Evolutionary conservation across 257 asterid species (phyloP), one percentile per base, ranked within the genome.

Genomic region (Craterostigma plantagineum): DNA sequence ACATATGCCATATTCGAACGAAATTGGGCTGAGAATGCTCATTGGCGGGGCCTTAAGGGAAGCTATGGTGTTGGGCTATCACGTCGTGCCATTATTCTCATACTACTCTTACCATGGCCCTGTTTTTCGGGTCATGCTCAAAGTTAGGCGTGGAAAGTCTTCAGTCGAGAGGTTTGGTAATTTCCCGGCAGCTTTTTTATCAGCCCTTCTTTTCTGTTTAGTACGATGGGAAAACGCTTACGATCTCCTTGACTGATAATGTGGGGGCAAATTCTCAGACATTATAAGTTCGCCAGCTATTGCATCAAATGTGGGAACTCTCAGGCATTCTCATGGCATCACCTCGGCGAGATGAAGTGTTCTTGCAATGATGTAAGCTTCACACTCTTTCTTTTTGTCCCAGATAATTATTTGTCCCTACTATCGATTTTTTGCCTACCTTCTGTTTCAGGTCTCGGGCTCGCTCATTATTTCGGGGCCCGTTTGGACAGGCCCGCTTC

Each of bases 41-140:
- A 74, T 87, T 45, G 98, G 95, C 14, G 95, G 98, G 16, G 98
- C 90, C 27, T 60, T 79, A 17, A 55, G 98, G 59, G 95, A 82
- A 68, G 98, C 98, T 56, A 64, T 82, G 18, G 77, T 76, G 16
- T 59, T 82, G 61, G 92, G 95, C 43, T 79, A 72, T 63, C 92
- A 72, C 34, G 86, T 87, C 10, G 62, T 58, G 52, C 98, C 98
- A 3, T 86, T 87, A 41, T 87, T 87, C 71, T 87, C 98, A 1
- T 72, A 80, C 72, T 87, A 87, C 70, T 79, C 98, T 0, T 87
- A 66, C 71, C 98, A 82, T 52, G 92, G 98, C 38, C 95, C 93
- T 0, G 81, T 87, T 43, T 87, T 87, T 50, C 75, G 98, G 61
- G 79, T 67, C 23, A 63, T 82, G 91, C 81, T 87, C 57, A 82